Evolutionary conservation across 2,329 filamentous ascomycete species (phyloP).

Genomic region (Penicillium oxalicum): DNA sequence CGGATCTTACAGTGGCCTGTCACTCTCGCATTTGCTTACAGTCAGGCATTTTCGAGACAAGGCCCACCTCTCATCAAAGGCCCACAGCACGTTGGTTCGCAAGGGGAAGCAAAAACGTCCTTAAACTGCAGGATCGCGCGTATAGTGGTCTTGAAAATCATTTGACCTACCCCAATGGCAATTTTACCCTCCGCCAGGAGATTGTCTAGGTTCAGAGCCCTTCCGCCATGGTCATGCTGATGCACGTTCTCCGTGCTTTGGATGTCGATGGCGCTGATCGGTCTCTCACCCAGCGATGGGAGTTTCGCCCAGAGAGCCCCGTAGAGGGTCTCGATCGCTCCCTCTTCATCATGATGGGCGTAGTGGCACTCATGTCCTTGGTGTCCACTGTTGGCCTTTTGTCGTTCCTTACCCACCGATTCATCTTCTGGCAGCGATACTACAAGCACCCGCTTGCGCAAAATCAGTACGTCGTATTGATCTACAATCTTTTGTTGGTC

Average conservation of each 20-base stretch:
- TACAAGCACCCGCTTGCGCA: slow-evolving; percentile 45
- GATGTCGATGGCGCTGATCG: slow-evolving; percentile 4
- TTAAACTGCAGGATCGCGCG: too few species aligned
- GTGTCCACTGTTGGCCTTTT: slow-evolving; percentile 23
- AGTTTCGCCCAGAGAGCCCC: slow-evolving; percentile 12
- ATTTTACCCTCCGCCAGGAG: not conserved
- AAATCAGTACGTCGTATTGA: slow-evolving; percentile 49
- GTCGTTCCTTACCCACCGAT: slow-evolving; percentile 44
- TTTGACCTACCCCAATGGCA: not conserved
- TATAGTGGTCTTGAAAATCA: too few species aligned
- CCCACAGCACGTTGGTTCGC: too few species aligned
- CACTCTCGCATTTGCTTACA: too few species aligned
- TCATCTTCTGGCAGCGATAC: slow-evolving; percentile 45
- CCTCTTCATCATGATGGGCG: slow-evolving; percentile 43
- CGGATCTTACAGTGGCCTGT: too few species aligned
- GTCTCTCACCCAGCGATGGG: slow-evolving; percentile 15
- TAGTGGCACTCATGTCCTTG: slow-evolving; percentile 42
- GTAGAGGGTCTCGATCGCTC: slow-evolving; percentile 26
- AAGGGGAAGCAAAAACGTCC: too few species aligned
- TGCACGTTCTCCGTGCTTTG: slow-evolving; percentile 12
- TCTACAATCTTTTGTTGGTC: slow-evolving; percentile 48
- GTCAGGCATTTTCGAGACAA: too few species aligned
- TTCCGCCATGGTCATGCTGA: slow-evolving; percentile 10
- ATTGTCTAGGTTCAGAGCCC: not conserved
- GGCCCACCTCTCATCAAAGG: too few species aligned